Conservation (phyloP, 129 eudicot genomes). For the Sambucus nigra region DNA sequence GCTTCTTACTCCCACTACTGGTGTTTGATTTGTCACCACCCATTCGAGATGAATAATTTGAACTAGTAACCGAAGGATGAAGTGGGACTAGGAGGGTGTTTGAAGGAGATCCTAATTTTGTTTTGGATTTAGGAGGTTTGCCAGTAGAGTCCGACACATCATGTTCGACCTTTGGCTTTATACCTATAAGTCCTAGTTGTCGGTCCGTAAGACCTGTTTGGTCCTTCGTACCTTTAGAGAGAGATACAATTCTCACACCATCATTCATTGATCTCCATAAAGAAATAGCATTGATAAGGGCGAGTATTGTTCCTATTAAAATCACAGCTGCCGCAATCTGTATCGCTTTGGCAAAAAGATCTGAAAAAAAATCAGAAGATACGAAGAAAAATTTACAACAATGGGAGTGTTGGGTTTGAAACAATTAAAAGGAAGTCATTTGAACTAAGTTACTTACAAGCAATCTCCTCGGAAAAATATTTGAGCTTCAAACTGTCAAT, state of each 20-base stretch:
- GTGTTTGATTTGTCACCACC: constrained; percentile 40
- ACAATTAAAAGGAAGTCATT: neutral
- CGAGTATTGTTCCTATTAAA: too few relatives aligned
- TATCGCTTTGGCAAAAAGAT: too few relatives aligned
- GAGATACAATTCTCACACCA: too few relatives aligned
- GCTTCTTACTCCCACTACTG: constrained; percentile 39
- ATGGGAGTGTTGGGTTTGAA: neutral
- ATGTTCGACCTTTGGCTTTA: constrained; percentile 44
- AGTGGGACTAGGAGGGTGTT: constrained; percentile 54
- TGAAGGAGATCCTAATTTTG: constrained; percentile 40
- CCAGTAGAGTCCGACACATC: constrained; percentile 37
- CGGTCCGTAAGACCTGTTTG: constrained; percentile 36
- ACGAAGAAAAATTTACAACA: too few relatives aligned
- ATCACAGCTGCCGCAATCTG: too few relatives aligned
- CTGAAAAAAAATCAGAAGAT: too few relatives aligned
- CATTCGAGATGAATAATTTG: constrained; percentile 33
- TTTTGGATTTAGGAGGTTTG: constrained; percentile 53
- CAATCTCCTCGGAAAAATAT: constrained; percentile 42
- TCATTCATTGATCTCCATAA: too few relatives aligned
- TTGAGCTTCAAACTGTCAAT: constrained; percentile 31
- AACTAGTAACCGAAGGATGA: constrained; percentile 44
- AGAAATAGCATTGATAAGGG: too few relatives aligned
- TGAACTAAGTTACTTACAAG: constrained; percentile 45
- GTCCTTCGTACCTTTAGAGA: constrained; percentile 33
- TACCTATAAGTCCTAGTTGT: constrained; percentile 64